Evolutionary conservation across 805 yeast species (phyloP), one percentile per base, ranked within the genome.

Genomic region (Komagataella ulmi): DNA sequence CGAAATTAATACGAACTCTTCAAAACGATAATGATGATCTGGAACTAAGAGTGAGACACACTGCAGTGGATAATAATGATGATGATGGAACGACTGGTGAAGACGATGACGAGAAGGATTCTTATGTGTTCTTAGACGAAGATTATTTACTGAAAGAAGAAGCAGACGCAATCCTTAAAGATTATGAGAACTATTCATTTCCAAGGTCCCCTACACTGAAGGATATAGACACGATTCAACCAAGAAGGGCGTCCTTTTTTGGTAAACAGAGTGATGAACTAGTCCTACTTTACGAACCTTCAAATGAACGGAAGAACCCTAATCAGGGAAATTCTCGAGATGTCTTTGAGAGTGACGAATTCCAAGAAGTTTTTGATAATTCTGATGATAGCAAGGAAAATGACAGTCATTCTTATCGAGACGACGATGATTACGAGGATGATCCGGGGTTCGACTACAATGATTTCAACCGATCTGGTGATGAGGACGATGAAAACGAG

Each of bases 91-190:
- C 49, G 64, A 62, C 49, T 61, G 59, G 49, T 12, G 61, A 57
- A 36, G 65, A 61, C 53, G 62, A 59, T 54, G 53, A 14, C 54
- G 53, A 24, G 54, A 53, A 48, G 6, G 40, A 30, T 30, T 30
- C 40, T 10, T 30, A 30, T 10, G 40, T 30, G 40, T 30, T 30
- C 40, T 30, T 30, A 45, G 67, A 66, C 46, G 70, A 65, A 17
- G 57, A 68, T 50, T 65, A 66, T 54, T 50, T 72, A 43, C 55
- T 72, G 53, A 63, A 62, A 53, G 67, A 68, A 54, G 77, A 72
- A 53, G 72, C 75, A 1, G 70, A 71, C 52, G 73, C 74, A 21
- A 64, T 72, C 54, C 62, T 69, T 4, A 67, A 68, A 48, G 77
- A 72, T 50, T 69, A 62, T 52, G 63, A 67, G 19, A 61, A 61